Conservation (phyloP, 2,329 filamentous ascomycete genomes). For the Davidsoniella australis region DNA sequence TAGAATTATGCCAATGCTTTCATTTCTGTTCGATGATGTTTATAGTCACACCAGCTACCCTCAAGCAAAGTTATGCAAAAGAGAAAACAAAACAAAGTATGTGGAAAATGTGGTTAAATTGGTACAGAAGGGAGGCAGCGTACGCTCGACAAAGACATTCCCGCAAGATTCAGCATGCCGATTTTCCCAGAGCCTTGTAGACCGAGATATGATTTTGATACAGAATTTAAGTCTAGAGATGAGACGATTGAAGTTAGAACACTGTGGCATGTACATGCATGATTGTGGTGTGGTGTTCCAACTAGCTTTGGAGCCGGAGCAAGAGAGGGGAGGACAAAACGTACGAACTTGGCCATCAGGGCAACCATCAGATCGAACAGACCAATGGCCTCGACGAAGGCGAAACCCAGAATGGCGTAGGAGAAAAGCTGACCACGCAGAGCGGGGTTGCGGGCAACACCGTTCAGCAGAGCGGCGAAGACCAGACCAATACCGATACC, state of each 20-base stretch:
- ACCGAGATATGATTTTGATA: constrained; percentile 13
- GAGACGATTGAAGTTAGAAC: not conserved
- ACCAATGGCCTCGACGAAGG: constrained; percentile 85
- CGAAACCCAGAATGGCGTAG: constrained; percentile 89
- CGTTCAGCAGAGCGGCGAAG: constrained; percentile 76
- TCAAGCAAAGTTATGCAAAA: constrained; percentile 1
- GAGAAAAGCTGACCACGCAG: constrained; percentile 92
- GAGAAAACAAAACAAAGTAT: constrained; percentile 10
- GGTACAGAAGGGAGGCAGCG: constrained; percentile 13
- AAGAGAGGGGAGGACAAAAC: constrained; percentile 19
- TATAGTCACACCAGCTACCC: constrained; percentile 6
- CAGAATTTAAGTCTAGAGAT: constrained; percentile 12
- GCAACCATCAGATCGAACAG: constrained; percentile 83
- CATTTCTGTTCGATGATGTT: constrained; percentile 3
- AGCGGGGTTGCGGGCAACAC: constrained; percentile 84
- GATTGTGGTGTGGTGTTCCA: no score
- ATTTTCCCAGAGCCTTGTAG: constrained; percentile 13
- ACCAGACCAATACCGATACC: constrained; percentile 93
- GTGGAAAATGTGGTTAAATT: constrained; percentile 14
- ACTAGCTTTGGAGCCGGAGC: not conserved
- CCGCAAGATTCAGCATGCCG: constrained; percentile 13
- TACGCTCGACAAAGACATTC: constrained; percentile 13
- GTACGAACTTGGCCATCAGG: constrained; percentile 82
- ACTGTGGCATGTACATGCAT: not conserved
- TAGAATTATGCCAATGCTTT: constrained; percentile 9